phyloP scores from a whole-genome alignment of 495 filamentous ascomycete genomes.

The Neurospora sp. region DNA sequence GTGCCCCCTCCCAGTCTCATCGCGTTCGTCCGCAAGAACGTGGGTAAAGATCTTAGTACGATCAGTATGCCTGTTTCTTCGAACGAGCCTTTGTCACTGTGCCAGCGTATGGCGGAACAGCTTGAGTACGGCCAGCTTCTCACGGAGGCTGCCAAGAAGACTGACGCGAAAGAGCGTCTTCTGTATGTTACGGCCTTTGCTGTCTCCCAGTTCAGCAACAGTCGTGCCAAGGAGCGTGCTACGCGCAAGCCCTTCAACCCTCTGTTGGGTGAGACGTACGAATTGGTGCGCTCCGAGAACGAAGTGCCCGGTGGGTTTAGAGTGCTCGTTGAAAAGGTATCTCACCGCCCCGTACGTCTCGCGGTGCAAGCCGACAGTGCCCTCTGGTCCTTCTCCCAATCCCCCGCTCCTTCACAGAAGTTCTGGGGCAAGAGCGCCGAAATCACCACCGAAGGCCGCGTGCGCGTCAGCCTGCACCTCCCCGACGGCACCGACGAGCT shows the following conservation, averaged over 20 bases:
- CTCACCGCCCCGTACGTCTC: conserved; percentile 81
- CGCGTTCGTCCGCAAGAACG: conserved; percentile 90
- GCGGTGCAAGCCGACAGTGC: conserved; percentile 85
- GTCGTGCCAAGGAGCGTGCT: conserved; percentile 75
- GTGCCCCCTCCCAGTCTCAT: conserved; percentile 81
- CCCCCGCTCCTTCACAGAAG: conserved; percentile 81
- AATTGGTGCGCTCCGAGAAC: conserved; percentile 76
- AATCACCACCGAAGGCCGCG: conserved; percentile 80
- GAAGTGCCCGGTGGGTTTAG: conserved; percentile 64
- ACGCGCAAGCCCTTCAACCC: conserved; percentile 98
- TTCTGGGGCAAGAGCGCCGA: conserved; percentile 98
- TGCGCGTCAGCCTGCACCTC: conserved; percentile 53
- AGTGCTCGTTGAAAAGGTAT: conserved; percentile 86
- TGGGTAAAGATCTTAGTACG: conserved; percentile 91
- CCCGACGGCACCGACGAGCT: conserved; percentile 59
- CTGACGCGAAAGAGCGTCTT: conserved; percentile 55
- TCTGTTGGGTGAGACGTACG: conserved; percentile 91
- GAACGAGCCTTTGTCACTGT: conserved; percentile 82
- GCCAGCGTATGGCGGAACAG: conserved; percentile 81
- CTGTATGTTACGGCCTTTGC: conserved; percentile 86
- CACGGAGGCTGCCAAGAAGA: conserved; percentile 55
- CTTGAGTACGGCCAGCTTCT: conserved; percentile 82
- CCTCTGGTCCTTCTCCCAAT: conserved; percentile 76
- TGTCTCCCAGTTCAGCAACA: conserved; percentile 67
- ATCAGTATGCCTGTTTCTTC: conserved; percentile 95